Evolutionary conservation across 495 filamentous ascomycete genomes (phyloP).

Genomic region (Podospora comata): DNA sequence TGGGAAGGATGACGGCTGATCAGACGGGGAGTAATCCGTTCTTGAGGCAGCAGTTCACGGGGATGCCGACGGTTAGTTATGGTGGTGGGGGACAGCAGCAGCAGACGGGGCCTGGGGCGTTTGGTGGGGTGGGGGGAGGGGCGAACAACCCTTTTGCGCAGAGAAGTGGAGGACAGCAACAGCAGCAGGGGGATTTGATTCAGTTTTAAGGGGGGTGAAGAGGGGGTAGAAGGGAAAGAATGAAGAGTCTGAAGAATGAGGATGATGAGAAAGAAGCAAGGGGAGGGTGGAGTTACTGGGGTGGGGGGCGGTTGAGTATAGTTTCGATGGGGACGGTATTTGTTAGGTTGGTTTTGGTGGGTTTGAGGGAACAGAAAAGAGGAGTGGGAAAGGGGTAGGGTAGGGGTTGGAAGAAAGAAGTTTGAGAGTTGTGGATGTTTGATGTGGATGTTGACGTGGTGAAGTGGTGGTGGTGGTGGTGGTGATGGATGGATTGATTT

Average conservation of each 20-base stretch:
- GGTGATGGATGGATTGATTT: conserved; percentile 9
- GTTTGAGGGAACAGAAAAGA: neutral
- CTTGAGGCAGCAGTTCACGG: conserved; percentile 73
- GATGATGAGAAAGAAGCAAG: neutral
- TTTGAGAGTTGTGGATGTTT: too few species aligned
- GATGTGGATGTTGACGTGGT: too few species aligned
- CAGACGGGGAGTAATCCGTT: conserved; percentile 91
- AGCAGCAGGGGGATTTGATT: conserved; percentile 81
- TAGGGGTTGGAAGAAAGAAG: neutral
- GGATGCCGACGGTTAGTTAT: conserved; percentile 63
- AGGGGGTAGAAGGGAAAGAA: neutral
- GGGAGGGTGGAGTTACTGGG: neutral
- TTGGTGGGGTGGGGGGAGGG: conserved; percentile 42
- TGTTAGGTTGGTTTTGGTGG: neutral
- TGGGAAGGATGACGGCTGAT: conserved; percentile 65
- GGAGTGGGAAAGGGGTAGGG: neutral
- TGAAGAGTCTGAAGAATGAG: neutral
- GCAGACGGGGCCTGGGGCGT: conserved; percentile 70
- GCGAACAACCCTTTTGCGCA: conserved; percentile 73
- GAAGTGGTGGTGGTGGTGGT: neutral
- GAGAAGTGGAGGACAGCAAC: conserved; percentile 46
- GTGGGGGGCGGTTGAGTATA: neutral
- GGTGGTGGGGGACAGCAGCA: conserved; percentile 51
- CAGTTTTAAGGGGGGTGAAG: conserved; percentile 60
- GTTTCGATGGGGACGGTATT: neutral